phyloP scores from a whole-genome alignment of 1,284 basidiomycete genomes.

The Melanopsichium pennsylvanicum region DNA sequence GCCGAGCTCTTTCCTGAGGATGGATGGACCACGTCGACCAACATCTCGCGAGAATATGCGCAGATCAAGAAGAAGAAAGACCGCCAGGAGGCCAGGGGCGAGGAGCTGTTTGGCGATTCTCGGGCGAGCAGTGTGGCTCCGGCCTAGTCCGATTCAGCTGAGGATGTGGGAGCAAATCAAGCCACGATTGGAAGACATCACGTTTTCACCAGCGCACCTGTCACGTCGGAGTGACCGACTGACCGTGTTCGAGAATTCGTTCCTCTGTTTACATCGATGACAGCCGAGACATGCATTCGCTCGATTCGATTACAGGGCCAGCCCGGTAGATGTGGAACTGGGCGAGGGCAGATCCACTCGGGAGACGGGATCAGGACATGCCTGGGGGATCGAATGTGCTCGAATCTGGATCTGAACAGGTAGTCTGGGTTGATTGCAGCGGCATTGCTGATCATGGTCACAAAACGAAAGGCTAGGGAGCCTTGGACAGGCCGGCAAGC shows the following conservation, averaged over 20 bases:
- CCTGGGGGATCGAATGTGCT: no score
- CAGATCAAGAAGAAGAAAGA: conserved; percentile 57
- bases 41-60: conserved; percentile 55
- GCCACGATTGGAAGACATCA: conserved; percentile 20
- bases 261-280: conserved; percentile 1
- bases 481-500: no score
- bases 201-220: no score
- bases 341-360: neutral
- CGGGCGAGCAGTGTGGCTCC: conserved; percentile 35
- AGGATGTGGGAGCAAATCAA: neutral
- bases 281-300: neutral
- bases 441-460: no score
- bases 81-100: conserved; percentile 41
- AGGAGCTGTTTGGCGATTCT: conserved; percentile 41
- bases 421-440: no score
- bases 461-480: no score
- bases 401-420: no score
- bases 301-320: no score
- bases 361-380: no score
- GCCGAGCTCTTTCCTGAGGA: conserved; percentile 55
- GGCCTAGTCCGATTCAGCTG: neutral
- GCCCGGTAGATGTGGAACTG: no score
- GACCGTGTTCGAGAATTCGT: neutral
- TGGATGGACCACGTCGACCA: conserved; percentile 61
- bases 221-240: no score